phyloP scores from a whole-genome alignment of 495 filamentous ascomycete genomes.

The Hypoxylon subgilvum region DNA sequence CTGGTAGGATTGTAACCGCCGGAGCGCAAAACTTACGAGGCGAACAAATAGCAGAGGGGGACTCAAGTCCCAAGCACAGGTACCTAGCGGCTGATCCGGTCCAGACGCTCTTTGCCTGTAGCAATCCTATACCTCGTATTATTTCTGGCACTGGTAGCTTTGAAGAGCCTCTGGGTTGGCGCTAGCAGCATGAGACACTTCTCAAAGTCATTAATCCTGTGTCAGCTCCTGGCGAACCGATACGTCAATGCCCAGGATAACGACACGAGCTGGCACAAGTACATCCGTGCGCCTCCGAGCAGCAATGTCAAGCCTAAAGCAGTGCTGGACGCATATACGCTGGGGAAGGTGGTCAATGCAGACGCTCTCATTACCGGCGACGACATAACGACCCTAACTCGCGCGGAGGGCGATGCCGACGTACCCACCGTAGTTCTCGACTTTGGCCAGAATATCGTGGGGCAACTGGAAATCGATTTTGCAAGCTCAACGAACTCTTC shows the following conservation, averaged over 20 bases:
- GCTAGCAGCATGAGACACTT: neutral
- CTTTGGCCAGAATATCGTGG: slow-evolving; percentile 55
- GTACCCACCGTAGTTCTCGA: slow-evolving; percentile 46
- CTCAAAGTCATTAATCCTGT: neutral
- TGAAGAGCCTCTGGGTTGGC: neutral
- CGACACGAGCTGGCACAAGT: slow-evolving; percentile 34
- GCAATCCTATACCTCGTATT: too few species aligned
- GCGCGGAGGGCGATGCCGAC: slow-evolving; percentile 8
- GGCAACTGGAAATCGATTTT: slow-evolving; percentile 37
- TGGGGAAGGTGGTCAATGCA: slow-evolving; percentile 43
- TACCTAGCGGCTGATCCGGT: too few species aligned
- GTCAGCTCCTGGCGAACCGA: neutral
- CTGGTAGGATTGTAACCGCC: too few species aligned
- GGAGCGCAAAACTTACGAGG: too few species aligned
- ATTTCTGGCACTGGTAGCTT: too few species aligned
- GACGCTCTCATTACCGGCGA: slow-evolving; percentile 40
- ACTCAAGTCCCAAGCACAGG: too few species aligned
- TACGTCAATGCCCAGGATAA: slow-evolving; percentile 1
- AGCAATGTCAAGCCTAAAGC: slow-evolving; percentile 18
- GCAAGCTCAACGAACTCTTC: slow-evolving; percentile 28
- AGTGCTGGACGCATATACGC: slow-evolving; percentile 17
- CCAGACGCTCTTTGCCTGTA: too few species aligned
- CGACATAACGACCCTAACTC: slow-evolving; percentile 33
- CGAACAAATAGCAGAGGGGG: too few species aligned
- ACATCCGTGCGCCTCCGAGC: slow-evolving; percentile 27